phyloP scores from a whole-genome alignment of 1,284 basidiomycete genomes.

The Heterobasidion parviporum region DNA sequence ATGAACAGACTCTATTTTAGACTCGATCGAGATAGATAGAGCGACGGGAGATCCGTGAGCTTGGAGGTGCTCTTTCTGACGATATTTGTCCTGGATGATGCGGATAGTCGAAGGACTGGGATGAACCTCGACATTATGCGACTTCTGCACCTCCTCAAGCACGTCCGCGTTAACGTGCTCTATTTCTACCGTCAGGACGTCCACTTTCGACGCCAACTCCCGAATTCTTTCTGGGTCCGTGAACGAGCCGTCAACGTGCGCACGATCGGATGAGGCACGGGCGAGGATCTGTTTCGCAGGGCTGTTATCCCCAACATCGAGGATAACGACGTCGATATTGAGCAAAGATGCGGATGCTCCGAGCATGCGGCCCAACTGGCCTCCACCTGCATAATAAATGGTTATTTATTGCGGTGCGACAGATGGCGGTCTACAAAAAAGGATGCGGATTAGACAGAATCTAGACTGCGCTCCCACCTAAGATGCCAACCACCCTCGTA shows the following conservation, averaged over 20 bases:
- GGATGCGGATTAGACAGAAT: background rate
- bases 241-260: slow-evolving; percentile 89
- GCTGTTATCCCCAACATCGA: slow-evolving; percentile 73
- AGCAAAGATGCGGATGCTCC: slow-evolving; percentile 86
- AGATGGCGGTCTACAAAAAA: background rate
- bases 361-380: slow-evolving; percentile 97
- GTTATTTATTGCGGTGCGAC: slow-evolving; percentile 1
- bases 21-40: slow-evolving; percentile 59
- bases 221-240: slow-evolving; percentile 75
- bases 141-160: slow-evolving; percentile 57
- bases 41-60: slow-evolving; percentile 63
- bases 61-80: slow-evolving; percentile 78
- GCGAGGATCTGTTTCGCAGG: slow-evolving; percentile 90
- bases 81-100: slow-evolving; percentile 93
- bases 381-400: slow-evolving; percentile 60
- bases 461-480: slow-evolving; percentile 52
- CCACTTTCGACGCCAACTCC: slow-evolving; percentile 74
- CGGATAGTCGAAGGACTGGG: slow-evolving; percentile 82
- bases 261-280: slow-evolving; percentile 35
- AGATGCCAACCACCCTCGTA: slow-evolving; percentile 49
- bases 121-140: slow-evolving; percentile 62
- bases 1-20: slow-evolving; percentile 47
- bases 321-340: slow-evolving; percentile 81
- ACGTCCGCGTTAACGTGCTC: slow-evolving; percentile 90
- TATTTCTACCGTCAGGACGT: slow-evolving; percentile 94